Evolutionary conservation across 2,329 filamentous ascomycete species (phyloP), one percentile per base, ranked within the genome.

Genomic region (Corynespora cassiicola): DNA sequence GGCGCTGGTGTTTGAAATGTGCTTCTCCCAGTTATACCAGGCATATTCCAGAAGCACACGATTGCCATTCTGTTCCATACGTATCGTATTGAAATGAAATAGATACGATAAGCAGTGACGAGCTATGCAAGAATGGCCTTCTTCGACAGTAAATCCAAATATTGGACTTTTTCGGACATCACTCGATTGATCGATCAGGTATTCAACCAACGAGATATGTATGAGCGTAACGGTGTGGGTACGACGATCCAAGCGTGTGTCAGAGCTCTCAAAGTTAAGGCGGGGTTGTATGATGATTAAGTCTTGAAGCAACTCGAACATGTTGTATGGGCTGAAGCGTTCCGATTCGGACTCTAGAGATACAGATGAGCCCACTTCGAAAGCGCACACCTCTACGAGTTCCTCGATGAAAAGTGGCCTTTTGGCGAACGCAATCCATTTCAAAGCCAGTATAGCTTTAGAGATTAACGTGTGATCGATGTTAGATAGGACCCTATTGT

Each of bases 1-100:
- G n/a, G n/a, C n/a, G n/a, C n/a, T n/a, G n/a, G n/a, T n/a, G n/a
- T n/a, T n/a, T n/a, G n/a, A n/a, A n/a, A 28, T 28, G 12, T 28
- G 25, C 25, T 28, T 28, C 12, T 28, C 25, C 25, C 25, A 28
- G 25, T 28, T 8, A 28, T 28, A 28, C 25, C 25, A 28, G 7
- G 25, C 25, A 28, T 28, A 28, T 14, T 28, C 25, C 12, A 28
- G 25, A 7, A 28, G 25, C 10, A 28, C 25, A n/a, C n/a, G n/a
- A 12, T 14, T 8, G 10, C 7, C 7, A 14, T 28, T 8, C 25
- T 28, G 10, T 14, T 12, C 10, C 6, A n/a, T 8, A 6, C 10
- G n/a, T 8, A 24, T 24, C 12, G 7, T 28, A 14, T 28, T 28
- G 25, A 28, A 28, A 14, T 28, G 25, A 14, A 7, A 12, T 7